Evolutionary conservation across 371 early-diverging fungal genomes (phyloP).

Genomic region (Mucor velutinosus): DNA sequence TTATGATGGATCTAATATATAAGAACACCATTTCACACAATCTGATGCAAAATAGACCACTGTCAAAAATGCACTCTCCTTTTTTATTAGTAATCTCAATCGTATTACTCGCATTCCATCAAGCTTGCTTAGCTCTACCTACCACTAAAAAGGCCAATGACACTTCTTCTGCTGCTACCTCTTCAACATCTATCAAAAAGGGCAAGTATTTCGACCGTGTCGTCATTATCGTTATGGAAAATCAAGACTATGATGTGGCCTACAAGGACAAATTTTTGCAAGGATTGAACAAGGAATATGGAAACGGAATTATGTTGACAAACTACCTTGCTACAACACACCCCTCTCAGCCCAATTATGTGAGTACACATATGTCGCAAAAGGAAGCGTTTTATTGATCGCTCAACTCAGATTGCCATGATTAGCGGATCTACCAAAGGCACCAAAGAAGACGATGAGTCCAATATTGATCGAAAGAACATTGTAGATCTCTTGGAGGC

Average conservation of each 20-base stretch:
- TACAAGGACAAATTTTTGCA: conserved; percentile 39
- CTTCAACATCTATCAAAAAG: neutral
- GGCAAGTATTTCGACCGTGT: conserved; percentile 49
- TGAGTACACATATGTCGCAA: conserved; percentile 37
- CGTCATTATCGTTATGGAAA: conserved; percentile 56
- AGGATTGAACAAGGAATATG: conserved; percentile 21
- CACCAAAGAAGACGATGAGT: conserved; percentile 43
- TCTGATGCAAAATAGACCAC: neutral
- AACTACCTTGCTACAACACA: conserved; percentile 41
- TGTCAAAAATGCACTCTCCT: neutral
- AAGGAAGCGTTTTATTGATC: neutral
- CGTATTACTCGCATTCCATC: neutral
- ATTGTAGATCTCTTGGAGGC: conserved; percentile 69
- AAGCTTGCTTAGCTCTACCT: neutral
- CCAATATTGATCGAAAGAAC: conserved; percentile 37
- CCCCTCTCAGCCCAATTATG: conserved; percentile 52
- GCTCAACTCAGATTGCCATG: conserved; percentile 35
- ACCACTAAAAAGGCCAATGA: neutral
- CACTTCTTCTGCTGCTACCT: neutral
- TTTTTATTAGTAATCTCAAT: neutral
- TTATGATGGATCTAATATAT: no score
- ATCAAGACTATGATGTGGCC: conserved; percentile 44
- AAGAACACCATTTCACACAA: no score
- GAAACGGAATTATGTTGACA: conserved; percentile 33
- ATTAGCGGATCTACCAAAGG: conserved; percentile 52